A percentile compares a stretch with the other conserved stretches of the same genome.
Evolutionary conservation across 805 yeast genomes (phyloP).

Genomic region (Myxozyma lipomycoides): DNA sequence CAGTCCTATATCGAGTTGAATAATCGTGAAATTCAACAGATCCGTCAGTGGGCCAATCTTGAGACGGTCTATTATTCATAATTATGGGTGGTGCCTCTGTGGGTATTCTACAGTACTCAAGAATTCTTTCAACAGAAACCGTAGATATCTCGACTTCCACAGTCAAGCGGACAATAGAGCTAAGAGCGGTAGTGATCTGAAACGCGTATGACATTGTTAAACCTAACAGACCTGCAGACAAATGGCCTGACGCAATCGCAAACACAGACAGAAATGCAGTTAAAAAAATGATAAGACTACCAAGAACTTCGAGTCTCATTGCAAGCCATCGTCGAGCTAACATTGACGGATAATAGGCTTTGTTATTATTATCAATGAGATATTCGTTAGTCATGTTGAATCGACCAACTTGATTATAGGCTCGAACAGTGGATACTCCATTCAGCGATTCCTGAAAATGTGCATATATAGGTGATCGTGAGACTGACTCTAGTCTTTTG

Average conservation of each 20-base stretch:
- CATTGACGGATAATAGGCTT: conserved; percentile 86
- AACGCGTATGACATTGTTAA: conserved; percentile 88
- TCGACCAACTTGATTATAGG: conserved; percentile 59
- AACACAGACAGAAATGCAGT: conserved; percentile 78
- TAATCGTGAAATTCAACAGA: conserved; percentile 63
- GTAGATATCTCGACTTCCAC: conserved; percentile 97
- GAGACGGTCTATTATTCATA: conserved; percentile 61
- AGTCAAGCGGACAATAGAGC: conserved; percentile 97
- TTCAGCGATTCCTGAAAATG: conserved; percentile 74
- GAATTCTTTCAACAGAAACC: conserved; percentile 90
- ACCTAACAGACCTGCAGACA: conserved; percentile 93
- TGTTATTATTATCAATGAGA: conserved; percentile 76
- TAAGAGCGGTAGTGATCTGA: conserved; percentile 85
- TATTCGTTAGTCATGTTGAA: conserved; percentile 52
- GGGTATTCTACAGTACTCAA: conserved; percentile 71
- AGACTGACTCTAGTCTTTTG: conserved; percentile 63
- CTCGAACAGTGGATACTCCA: conserved; percentile 74
- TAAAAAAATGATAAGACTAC: conserved; percentile 79
- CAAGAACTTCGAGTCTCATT: conserved; percentile 83
- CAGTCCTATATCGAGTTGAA: conserved; percentile 78
- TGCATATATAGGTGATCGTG: conserved; percentile 74
- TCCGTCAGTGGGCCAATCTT: conserved; percentile 70
- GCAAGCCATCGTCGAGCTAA: conserved; percentile 97
- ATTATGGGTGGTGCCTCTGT: conserved; percentile 78
- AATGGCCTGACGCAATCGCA: conserved; percentile 59